phyloP scores from a whole-genome alignment of 2,329 filamentous ascomycete species.

The Alternaria rosae region DNA sequence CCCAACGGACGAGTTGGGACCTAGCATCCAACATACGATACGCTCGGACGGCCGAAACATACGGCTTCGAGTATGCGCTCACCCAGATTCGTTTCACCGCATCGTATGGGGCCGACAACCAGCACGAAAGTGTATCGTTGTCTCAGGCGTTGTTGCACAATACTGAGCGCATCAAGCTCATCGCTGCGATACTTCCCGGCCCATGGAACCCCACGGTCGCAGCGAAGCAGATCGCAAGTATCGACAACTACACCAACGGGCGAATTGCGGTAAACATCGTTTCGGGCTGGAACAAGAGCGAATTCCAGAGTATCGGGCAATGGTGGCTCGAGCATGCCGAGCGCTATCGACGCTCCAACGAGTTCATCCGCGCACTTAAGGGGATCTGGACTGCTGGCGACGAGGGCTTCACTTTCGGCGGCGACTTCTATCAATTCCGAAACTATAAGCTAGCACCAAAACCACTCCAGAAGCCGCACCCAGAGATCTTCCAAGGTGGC shows the following conservation, averaged over 20 bases:
- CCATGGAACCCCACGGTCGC: slow-evolving; percentile 54
- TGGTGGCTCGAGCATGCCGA: slow-evolving; percentile 65
- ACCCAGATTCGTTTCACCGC: slow-evolving; percentile 63
- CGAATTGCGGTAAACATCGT: slow-evolving; percentile 62
- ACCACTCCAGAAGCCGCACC: slow-evolving; percentile 59
- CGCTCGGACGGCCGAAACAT: slow-evolving; percentile 57
- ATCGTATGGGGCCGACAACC: slow-evolving; percentile 57
- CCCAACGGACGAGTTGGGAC: slow-evolving; percentile 59
- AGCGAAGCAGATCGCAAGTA: slow-evolving; percentile 62
- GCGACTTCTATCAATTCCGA: slow-evolving; percentile 63
- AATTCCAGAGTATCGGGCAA: slow-evolving; percentile 61
- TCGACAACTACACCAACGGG: slow-evolving; percentile 61
- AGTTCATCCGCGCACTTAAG: slow-evolving; percentile 61
- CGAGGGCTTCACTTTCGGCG: slow-evolving; percentile 58
- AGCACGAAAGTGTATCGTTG: slow-evolving; percentile 63
- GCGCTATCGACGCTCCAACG: slow-evolving; percentile 58
- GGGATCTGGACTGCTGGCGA: slow-evolving; percentile 59
- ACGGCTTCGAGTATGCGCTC: slow-evolving; percentile 61
- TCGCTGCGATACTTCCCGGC: slow-evolving; percentile 59
- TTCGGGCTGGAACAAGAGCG: slow-evolving; percentile 63
- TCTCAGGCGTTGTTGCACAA: slow-evolving; percentile 57
- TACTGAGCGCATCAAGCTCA: slow-evolving; percentile 60
- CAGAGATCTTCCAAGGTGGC: slow-evolving; percentile 63
- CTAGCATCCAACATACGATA: slow-evolving; percentile 59
- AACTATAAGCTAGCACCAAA: slow-evolving; percentile 61